Evolutionary conservation across 2,329 filamentous ascomycete species (phyloP), one percentile per base, ranked within the genome.

Genomic region (Thelonectria blattea): DNA sequence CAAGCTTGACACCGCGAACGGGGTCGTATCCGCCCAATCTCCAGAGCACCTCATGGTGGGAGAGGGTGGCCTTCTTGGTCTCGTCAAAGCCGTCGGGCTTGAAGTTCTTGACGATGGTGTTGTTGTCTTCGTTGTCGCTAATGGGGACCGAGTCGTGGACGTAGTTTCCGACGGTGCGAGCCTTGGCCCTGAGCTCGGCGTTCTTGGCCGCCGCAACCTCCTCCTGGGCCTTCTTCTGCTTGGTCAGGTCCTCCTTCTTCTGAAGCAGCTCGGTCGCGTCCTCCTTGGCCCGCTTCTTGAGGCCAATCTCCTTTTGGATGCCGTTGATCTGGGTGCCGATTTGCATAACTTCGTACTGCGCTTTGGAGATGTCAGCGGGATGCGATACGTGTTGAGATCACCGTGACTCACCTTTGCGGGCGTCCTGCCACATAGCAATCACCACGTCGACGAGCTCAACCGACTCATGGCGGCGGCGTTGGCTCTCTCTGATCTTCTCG

Each of bases 201-300:
- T 95, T 89, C 79, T 96, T 97, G 75, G 90, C 85, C 15, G 83
- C 81, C 2, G 93, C 93, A 58, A 85, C 79, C 34, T 92, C 90
- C 68, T 93, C 87, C 60, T 93, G 83, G 46, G 84, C 84, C 79
- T 93, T 93, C 83, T 96, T 94, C 78, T 93, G 84, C 77, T 91
- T 89, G 72, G 93, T 89, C 50, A 97, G 79, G 4, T 88, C 86
- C 52, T 83, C 82, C 79, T 97, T 97, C 75, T 94, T 82, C 73
- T 88, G 81, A 60, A 97, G 82, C 62, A 97, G 81, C 42, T 93
- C 90, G 68, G 87, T 87, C 42, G 92, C 92, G 75, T 94, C 88
- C 80, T 96, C 92, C 82, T 97, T 97, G 68, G 89, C 89, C 86
- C 96, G 97, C 82, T 96, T 97, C 83, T 94, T 96, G 72, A 86